A percentile compares a stretch with the other conserved stretches of the same genome.
Evolutionary conservation across 768 basidiomycete species (phyloP).

Genomic region (Tremella fuciformis): DNA sequence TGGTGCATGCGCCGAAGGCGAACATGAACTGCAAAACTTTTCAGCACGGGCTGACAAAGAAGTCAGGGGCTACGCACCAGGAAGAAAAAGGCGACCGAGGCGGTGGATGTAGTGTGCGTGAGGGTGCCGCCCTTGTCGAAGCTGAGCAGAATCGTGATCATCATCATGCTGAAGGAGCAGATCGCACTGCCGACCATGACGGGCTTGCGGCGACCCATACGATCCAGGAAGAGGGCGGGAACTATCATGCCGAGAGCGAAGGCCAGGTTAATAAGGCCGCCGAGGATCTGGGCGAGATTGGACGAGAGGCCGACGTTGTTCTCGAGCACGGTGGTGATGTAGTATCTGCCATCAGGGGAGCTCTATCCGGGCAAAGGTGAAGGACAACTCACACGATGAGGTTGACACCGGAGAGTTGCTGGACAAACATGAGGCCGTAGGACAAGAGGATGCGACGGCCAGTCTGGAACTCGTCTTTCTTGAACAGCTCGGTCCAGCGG

Average conservation of each 20-base stretch:
- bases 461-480: slow-evolving; percentile 1
- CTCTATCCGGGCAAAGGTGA: background rate
- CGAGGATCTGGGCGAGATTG: slow-evolving; percentile 1
- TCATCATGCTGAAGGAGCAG: slow-evolving; percentile 4
- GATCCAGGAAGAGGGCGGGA: slow-evolving; percentile 4
- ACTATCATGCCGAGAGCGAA: background rate
- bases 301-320: background rate
- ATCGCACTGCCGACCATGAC: background rate
- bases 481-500: background rate
- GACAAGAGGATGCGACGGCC: background rate
- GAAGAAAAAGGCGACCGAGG: no score
- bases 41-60: no score
- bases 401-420: slow-evolving; percentile 2
- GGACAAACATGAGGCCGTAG: background rate
- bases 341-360: background rate
- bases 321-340: slow-evolving; percentile 2
- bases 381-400: background rate
- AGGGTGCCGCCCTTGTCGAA: background rate
- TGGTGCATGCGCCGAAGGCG: no score
- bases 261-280: background rate
- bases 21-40: no score
- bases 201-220: background rate
- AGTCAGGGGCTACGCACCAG: no score
- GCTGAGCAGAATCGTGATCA: slow-evolving; percentile 4
- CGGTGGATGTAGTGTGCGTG: no score